These are phyloP conservation scores for Mycena crocata DNA, from an alignment of 768 basidiomycete genomes.

Conservation along the genomic window DNA sequence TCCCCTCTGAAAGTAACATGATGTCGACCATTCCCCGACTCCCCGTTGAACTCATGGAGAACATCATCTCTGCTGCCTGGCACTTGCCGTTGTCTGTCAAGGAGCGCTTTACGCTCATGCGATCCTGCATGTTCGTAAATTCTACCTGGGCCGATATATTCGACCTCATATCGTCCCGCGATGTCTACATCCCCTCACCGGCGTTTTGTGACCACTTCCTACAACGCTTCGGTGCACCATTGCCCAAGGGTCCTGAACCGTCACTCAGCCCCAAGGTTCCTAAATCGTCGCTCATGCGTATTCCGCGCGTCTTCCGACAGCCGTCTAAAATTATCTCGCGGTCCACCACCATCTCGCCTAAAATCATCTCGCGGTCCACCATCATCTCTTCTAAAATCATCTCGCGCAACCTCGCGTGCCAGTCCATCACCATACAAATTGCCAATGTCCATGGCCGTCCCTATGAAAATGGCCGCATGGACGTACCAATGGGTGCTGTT, in stretches of 20 bases:
- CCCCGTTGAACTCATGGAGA: constrained; percentile 34
- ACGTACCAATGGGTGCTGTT: constrained; percentile 13
- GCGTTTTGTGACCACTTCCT: constrained; percentile 31
- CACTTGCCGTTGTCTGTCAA: constrained; percentile 26
- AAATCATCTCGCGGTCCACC: no score
- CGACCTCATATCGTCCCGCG: constrained; percentile 26
- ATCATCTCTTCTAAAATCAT: no score
- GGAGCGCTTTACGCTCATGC: constrained; percentile 34
- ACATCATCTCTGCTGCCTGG: constrained; percentile 30
- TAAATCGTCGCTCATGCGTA: no score
- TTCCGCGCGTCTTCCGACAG: no score
- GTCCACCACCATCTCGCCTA: no score
- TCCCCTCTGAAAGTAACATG: neutral
- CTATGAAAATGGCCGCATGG: neutral
- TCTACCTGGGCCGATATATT: constrained; percentile 34
- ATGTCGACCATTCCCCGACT: constrained; percentile 8
- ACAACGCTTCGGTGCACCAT: neutral
- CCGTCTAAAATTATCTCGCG: no score
- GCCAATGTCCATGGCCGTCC: neutral
- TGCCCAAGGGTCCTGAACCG: no score
- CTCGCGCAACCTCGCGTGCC: constrained; percentile 12
- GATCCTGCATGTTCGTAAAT: constrained; percentile 32
- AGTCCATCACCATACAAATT: constrained; percentile 26
- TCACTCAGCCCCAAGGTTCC: no score
- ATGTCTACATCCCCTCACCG: no score